phyloP scores from a whole-genome alignment of 2,329 filamentous ascomycete genomes.

The Xylaria sp. region DNA sequence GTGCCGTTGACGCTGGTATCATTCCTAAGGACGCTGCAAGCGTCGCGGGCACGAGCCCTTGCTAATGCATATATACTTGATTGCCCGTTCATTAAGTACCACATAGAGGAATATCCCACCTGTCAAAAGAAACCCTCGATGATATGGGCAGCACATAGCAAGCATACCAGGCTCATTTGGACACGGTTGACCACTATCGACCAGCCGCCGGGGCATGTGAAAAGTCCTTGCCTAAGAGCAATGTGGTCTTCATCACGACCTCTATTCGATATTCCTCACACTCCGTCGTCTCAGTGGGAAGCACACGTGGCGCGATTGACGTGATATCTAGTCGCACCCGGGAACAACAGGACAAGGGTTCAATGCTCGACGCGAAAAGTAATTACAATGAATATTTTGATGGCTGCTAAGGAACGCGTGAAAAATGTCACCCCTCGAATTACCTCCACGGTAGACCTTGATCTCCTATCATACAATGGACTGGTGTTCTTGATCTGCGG shows the following conservation, averaged over 20 bases:
- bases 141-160: constrained; percentile 22
- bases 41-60: constrained; percentile 30
- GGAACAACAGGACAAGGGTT: constrained; percentile 31
- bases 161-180: constrained; percentile 25
- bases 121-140: background rate
- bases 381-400: no score
- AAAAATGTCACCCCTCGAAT: no score
- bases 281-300: constrained; percentile 30
- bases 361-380: no score
- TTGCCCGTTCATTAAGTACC: background rate
- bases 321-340: constrained; percentile 31
- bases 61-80: constrained; percentile 6
- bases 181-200: constrained; percentile 20
- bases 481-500: no score
- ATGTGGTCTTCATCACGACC: constrained; percentile 18
- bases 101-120: background rate
- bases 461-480: no score
- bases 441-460: no score
- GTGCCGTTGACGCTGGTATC: constrained; percentile 36
- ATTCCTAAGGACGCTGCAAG: constrained; percentile 36
- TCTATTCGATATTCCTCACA: constrained; percentile 29
- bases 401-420: no score
- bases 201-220: constrained; percentile 28
- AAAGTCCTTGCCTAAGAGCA: constrained; percentile 28
- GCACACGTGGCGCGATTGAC: constrained; percentile 18